phyloP scores from a whole-genome alignment of 164 flowering plant species.

The Piper longum region DNA sequence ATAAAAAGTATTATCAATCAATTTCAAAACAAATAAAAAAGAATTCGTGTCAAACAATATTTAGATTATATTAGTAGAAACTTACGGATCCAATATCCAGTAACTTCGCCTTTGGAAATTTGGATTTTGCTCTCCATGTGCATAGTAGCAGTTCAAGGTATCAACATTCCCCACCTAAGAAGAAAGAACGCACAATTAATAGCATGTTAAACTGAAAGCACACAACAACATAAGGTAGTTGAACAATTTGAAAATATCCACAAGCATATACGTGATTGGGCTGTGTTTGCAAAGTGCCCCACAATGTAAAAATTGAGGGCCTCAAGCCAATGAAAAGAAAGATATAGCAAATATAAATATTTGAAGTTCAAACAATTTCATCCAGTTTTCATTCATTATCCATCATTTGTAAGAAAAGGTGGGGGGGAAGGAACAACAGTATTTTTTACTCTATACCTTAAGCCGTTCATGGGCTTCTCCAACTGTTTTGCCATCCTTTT shows the following conservation, averaged over 20 bases:
- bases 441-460: conserved; percentile 37
- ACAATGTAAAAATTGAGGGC: too few relatives aligned
- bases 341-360: too few relatives aligned
- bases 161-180: conserved; percentile 85
- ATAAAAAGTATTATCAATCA: too few relatives aligned
- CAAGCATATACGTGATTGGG: not conserved
- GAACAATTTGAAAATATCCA: not conserved
- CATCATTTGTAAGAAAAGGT: not conserved
- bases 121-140: conserved; percentile 74
- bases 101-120: conserved; percentile 89
- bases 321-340: too few relatives aligned
- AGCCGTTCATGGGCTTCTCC: conserved; percentile 96
- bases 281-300: too few relatives aligned
- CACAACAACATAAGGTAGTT: not conserved
- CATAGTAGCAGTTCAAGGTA: conserved; percentile 93
- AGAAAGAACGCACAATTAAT: conserved; percentile 5
- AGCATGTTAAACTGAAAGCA: conserved; percentile 6
- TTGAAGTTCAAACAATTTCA: not conserved
- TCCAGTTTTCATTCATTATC: not conserved
- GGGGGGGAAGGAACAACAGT: not conserved
- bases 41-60: not conserved
- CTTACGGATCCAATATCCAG: conserved; percentile 96
- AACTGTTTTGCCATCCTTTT: conserved; percentile 78
- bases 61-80: conserved; percentile 3
- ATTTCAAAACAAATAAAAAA: too few relatives aligned